These are phyloP conservation scores for Akanthomyces dipterigenus DNA, from an alignment of 2,329 filamentous ascomycete genomes.

Conservation along the genomic window DNA sequence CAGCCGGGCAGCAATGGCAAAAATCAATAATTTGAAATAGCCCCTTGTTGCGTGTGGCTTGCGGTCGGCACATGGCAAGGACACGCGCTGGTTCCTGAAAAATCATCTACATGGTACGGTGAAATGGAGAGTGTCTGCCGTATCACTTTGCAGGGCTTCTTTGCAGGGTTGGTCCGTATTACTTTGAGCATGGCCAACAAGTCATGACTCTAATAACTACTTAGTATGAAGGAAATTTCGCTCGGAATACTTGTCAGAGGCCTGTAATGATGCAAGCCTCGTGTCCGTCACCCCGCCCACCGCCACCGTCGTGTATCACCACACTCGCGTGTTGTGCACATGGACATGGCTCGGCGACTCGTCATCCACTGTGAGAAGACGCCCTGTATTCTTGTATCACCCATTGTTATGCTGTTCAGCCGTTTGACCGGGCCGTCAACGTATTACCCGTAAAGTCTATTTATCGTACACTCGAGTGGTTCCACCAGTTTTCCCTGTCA, in stretches of 20 bases:
- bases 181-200: background rate
- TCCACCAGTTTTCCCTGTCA: too few species aligned
- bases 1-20: background rate
- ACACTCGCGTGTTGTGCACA: background rate
- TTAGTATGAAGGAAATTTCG: background rate
- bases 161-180: background rate
- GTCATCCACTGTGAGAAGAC: background rate
- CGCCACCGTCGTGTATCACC: background rate
- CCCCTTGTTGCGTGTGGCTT: background rate
- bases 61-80: background rate
- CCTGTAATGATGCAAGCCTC: background rate
- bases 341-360: too few species aligned
- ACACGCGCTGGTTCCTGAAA: too few species aligned
- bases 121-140: too few species aligned
- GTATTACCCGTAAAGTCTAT: too few species aligned
- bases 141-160: background rate
- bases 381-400: background rate
- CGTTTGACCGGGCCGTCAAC: too few species aligned
- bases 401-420: too few species aligned
- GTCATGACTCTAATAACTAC: too few species aligned
- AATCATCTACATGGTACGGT: too few species aligned
- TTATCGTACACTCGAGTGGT: too few species aligned
- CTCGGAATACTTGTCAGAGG: background rate
- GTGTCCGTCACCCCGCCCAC: background rate
- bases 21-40: background rate